These are phyloP conservation scores for Pisolithus orientalis DNA, from an alignment of 768 basidiomycete genomes.

Conservation along the genomic window DNA sequence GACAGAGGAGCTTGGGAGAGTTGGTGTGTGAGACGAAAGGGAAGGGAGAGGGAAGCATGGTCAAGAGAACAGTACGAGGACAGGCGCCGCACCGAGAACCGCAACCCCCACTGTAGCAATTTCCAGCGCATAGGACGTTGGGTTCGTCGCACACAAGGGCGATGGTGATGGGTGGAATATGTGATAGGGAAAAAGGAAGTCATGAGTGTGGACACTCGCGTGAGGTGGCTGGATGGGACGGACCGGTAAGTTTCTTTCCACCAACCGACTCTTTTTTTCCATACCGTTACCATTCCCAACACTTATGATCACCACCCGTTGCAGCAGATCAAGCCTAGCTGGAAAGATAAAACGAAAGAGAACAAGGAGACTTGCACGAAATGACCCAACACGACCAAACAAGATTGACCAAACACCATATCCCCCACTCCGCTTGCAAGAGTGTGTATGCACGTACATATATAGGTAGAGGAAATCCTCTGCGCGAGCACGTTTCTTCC, in stretches of 20 bases:
- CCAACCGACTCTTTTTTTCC: not conserved
- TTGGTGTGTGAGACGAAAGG: constrained; percentile 19
- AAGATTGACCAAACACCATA: constrained; percentile 4
- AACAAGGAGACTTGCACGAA: constrained; percentile 25
- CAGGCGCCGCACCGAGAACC: not conserved
- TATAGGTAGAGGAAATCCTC: constrained; percentile 68
- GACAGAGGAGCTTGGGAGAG: no score
- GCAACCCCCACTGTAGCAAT: not conserved
- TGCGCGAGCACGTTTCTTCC: constrained; percentile 80
- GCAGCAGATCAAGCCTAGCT: not conserved
- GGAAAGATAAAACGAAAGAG: constrained; percentile 19
- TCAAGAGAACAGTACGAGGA: not conserved
- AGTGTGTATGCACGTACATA: not conserved
- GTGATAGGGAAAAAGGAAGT: constrained; percentile 6
- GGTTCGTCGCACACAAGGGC: not conserved
- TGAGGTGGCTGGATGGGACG: constrained; percentile 29
- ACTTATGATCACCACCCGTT: not conserved
- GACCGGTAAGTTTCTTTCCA: constrained; percentile 23
- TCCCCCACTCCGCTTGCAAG: not conserved
- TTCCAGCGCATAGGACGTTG: not conserved
- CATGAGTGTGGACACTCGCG: constrained; percentile 9
- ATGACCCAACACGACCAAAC: constrained; percentile 14
- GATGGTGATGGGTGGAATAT: constrained; percentile 2
- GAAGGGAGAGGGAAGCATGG: not conserved
- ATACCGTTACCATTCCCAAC: not conserved